These are phyloP conservation scores for Tremella fuciformis DNA, from an alignment of 768 basidiomycete genomes.

Conservation along the genomic window DNA sequence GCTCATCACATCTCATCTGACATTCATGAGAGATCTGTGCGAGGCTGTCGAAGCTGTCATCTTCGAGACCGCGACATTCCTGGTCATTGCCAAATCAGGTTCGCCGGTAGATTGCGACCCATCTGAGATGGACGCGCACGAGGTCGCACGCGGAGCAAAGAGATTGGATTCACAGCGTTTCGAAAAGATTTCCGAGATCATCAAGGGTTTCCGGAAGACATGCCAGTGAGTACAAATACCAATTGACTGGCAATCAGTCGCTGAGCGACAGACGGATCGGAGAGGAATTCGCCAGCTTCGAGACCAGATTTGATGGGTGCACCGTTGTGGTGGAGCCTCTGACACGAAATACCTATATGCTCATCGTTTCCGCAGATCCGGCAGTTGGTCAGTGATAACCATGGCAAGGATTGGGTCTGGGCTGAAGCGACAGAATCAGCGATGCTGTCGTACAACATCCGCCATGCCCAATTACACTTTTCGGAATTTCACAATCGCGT, in stretches of 20 bases:
- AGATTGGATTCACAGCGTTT: slow-evolving; percentile 53
- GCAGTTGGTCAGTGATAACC: slow-evolving; percentile 65
- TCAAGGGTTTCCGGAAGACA: slow-evolving; percentile 92
- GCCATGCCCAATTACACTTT: slow-evolving; percentile 79
- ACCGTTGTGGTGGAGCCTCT: slow-evolving; percentile 68
- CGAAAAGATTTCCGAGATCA: slow-evolving; percentile 65
- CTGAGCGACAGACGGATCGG: slow-evolving; percentile 24
- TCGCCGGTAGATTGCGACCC: slow-evolving; percentile 45
- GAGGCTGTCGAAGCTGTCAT: slow-evolving; percentile 90
- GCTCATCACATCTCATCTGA: slow-evolving; percentile 81
- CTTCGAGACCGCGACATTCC: slow-evolving; percentile 95
- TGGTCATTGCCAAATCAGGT: slow-evolving; percentile 73
- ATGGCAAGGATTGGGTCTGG: background rate
- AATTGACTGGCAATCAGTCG: slow-evolving; percentile 6
- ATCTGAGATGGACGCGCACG: slow-evolving; percentile 48
- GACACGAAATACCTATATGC: slow-evolving; percentile 87
- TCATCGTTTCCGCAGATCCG: slow-evolving; percentile 84
- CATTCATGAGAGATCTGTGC: slow-evolving; percentile 79
- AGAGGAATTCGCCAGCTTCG: slow-evolving; percentile 43
- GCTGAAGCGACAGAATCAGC: slow-evolving; percentile 65
- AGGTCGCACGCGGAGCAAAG: slow-evolving; percentile 49
- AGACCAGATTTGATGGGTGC: slow-evolving; percentile 46
- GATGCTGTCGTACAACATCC: slow-evolving; percentile 80
- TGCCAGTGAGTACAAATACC: slow-evolving; percentile 63
- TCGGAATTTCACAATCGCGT: slow-evolving; percentile 62